These are phyloP conservation scores for Neckera pumila DNA, from an alignment of 225 moss, liverwort and hornwort genomes.

Conservation along the genomic window DNA sequence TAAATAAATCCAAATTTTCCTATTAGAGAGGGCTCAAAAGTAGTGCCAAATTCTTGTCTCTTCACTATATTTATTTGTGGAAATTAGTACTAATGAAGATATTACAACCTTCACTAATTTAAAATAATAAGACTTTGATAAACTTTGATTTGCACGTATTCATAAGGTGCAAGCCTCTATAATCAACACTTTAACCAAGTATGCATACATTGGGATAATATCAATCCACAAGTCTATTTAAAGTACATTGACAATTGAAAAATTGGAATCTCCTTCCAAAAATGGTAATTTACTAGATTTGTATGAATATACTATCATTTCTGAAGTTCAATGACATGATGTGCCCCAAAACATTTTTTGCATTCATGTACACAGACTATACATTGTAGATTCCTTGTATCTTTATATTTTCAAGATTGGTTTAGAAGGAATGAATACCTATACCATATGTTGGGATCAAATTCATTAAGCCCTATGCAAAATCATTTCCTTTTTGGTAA, in stretches of 20 bases:
- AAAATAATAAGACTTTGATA: neutral
- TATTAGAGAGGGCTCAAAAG: neutral
- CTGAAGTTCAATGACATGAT: neutral
- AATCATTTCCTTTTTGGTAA: too few species aligned
- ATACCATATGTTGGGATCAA: too few species aligned
- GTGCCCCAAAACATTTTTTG: rapidly evolving
- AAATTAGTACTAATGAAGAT: too few species aligned
- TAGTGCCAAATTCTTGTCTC: neutral
- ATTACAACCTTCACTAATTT: neutral
- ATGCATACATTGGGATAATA: neutral
- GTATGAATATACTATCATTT: neutral
- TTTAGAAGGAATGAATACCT: too few species aligned
- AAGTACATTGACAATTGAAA: rapidly evolving
- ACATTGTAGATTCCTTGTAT: neutral
- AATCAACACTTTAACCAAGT: neutral
- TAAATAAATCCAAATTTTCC: too few species aligned
- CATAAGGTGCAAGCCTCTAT: neutral
- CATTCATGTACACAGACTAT: rapidly evolving
- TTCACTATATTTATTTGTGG: neutral
- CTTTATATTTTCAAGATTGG: neutral
- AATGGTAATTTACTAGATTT: neutral
- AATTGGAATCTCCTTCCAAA: rapidly evolving
- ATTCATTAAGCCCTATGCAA: too few species aligned
- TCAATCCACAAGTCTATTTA: neutral
- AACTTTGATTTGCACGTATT: rapidly evolving